These are phyloP conservation scores for Piedraia hortae DNA, from an alignment of 2,329 filamentous ascomycete genomes.

Conservation along the genomic window DNA sequence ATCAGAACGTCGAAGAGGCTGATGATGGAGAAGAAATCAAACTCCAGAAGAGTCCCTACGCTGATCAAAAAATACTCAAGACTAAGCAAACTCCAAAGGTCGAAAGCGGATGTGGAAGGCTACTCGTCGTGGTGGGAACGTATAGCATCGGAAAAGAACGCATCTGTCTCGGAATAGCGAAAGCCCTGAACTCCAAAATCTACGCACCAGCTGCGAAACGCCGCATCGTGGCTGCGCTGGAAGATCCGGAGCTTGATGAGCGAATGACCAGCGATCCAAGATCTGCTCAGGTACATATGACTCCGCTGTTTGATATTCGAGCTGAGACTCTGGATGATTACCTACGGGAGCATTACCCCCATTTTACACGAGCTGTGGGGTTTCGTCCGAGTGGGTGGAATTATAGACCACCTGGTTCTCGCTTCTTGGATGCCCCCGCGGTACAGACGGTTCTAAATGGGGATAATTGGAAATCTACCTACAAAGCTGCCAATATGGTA, in stretches of 20 bases:
- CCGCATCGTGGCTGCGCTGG: constrained; percentile 57
- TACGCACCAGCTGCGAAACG: constrained; percentile 65
- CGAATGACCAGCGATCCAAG: constrained; percentile 54
- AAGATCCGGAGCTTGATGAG: constrained; percentile 52
- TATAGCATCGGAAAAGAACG: constrained; percentile 97
- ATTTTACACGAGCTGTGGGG: constrained; percentile 66
- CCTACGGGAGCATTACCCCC: constrained; percentile 46
- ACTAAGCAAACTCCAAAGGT: constrained; percentile 6
- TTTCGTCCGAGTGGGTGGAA: constrained; percentile 90
- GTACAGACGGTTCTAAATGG: constrained; percentile 38
- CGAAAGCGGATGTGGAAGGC: constrained; percentile 27
- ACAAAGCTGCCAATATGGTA: constrained; percentile 41
- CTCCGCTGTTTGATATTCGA: constrained; percentile 77
- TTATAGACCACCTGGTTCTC: constrained; percentile 43
- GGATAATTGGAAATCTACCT: constrained; percentile 48
- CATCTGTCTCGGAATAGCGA: constrained; percentile 76
- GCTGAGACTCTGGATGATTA: constrained; percentile 81
- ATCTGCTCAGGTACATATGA: constrained; percentile 92
- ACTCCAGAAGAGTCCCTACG: constrained; percentile 9
- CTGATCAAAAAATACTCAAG: constrained; percentile 9
- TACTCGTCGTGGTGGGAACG: constrained; percentile 81
- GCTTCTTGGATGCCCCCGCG: constrained; percentile 32
- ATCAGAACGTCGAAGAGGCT: constrained; percentile 12
- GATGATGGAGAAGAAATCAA: constrained; percentile 13
- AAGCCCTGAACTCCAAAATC: constrained; percentile 64